Percentiles rank a stretch among this genome's conserved stretches.
phyloP scores from a whole-genome alignment of 208 protist genomes.

The Trypanosoma rangeli region DNA sequence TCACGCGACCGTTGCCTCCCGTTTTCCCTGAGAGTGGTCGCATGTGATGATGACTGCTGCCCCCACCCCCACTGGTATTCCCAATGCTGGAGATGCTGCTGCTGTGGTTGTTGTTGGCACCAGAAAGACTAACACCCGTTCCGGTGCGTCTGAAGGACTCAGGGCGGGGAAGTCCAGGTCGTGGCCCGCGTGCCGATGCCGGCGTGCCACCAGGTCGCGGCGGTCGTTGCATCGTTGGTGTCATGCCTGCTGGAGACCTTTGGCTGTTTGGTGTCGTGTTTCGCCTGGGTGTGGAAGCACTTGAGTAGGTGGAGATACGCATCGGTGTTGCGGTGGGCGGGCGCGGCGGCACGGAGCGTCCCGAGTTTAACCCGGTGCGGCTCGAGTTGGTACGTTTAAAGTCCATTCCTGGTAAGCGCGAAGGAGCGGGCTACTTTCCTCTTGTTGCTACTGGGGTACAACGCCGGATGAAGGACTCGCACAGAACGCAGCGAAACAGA shows the following conservation, averaged over 20 bases:
- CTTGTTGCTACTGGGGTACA: neutral
- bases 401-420: slow-evolving; percentile 38
- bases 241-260: neutral
- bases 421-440: neutral
- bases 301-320: slow-evolving; percentile 2
- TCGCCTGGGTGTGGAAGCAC: slow-evolving; percentile 26
- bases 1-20: slow-evolving; percentile 64
- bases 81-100: slow-evolving; percentile 5
- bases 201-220: slow-evolving; percentile 22
- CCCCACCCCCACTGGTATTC: neutral
- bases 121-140: slow-evolving; percentile 30
- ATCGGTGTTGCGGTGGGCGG: slow-evolving; percentile 12
- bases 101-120: neutral
- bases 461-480: no score
- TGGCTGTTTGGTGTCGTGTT: slow-evolving; percentile 2
- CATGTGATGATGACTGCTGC: neutral
- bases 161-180: slow-evolving; percentile 12
- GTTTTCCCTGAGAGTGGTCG: slow-evolving; percentile 16
- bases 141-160: slow-evolving; percentile 54
- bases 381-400: slow-evolving; percentile 78
- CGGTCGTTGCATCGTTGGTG: slow-evolving; percentile 16
- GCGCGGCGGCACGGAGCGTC: slow-evolving; percentile 11
- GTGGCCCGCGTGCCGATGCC: slow-evolving; percentile 21
- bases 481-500: no score
- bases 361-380: slow-evolving; percentile 33